Percentiles rank a stretch among this genome's conserved stretches.
phyloP scores from a whole-genome alignment of 768 basidiomycete species.

The Lactifluus rugatus region DNA sequence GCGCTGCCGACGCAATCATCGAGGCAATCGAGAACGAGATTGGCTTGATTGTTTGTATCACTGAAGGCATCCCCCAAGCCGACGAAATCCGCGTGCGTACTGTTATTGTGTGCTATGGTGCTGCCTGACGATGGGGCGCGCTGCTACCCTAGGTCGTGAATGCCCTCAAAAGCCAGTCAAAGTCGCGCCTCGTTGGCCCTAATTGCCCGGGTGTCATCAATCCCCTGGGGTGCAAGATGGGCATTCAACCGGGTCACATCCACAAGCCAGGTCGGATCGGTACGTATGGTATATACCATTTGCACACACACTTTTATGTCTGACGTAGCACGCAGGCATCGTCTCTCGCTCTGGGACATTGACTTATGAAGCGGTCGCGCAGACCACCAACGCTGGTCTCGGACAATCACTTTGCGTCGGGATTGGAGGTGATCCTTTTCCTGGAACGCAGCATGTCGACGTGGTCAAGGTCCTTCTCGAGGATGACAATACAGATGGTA shows the following conservation, averaged over 20 bases:
- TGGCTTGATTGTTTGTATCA: conserved; percentile 94
- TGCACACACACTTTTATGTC: background rate
- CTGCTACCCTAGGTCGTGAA: conserved; percentile 61
- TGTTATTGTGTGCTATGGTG: background rate
- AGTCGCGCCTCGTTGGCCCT: conserved; percentile 92
- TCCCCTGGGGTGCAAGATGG: conserved; percentile 97
- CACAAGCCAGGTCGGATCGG: conserved; percentile 96
- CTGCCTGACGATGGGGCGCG: background rate
- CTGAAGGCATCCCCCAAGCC: conserved; percentile 95
- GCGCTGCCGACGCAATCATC: conserved; percentile 92
- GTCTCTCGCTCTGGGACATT: conserved; percentile 93
- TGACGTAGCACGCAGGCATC: conserved; percentile 46
- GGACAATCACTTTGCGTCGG: conserved; percentile 96
- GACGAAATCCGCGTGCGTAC: conserved; percentile 80
- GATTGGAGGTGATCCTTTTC: conserved; percentile 96
- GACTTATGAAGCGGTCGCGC: conserved; percentile 97
- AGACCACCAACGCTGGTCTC: conserved; percentile 91
- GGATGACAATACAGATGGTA: conserved; percentile 88
- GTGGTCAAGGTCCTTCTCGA: conserved; percentile 94
- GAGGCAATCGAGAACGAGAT: conserved; percentile 99
- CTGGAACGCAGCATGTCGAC: conserved; percentile 91
- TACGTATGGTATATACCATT: conserved; percentile 27
- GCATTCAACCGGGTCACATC: conserved; percentile 96
- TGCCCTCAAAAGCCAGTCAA: conserved; percentile 88
- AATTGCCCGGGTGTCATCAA: conserved; percentile 99